Evolutionary conservation across 2,329 filamentous ascomycete genomes (phyloP), one percentile per base, ranked within the genome.

Genomic region (Trichoderma koningiopsis): DNA sequence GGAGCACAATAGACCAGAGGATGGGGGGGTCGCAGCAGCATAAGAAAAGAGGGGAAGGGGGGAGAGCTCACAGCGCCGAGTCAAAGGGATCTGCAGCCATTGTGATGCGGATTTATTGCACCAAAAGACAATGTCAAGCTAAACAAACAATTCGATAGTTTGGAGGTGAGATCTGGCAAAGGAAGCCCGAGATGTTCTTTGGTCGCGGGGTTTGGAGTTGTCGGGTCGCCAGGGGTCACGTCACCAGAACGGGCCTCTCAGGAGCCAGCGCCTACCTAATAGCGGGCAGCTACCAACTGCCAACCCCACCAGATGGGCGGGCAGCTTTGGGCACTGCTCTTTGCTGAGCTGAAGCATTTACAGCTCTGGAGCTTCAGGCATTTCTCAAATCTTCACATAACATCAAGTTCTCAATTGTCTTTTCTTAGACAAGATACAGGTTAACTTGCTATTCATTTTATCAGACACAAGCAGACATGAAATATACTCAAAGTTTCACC

Each of bases 41-140:
- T 57, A 11, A 37, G 24, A 60, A 24, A 49, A 22, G 47, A 49
- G 57, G 57, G 53, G 71, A n/a, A 33, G 58, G 35, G 47, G 49
- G 13, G 47, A 47, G 52, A 63, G 60, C 89, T 80, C 85, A 93
- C 91, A 93, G 88, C 68, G 91, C 91, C 77, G 90, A 92, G 80
- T 94, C 91, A 77, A 91, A 92, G 8, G 89, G 89, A 75, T 92
- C 90, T 75, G 84, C 84, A 76, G 84, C 80, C 56, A 60, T 70
- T 68, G 16, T 24, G 16, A 47, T 55, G 59, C 22, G 10, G 8
- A 5, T 55, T 27, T 19, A 27, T 59, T 62, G 67, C 58, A 5
- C 29, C 10, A 24, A 7, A 19, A 43, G n/a, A 52, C 58, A 37
- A 37, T 14, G 16, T 37, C 47, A n/a, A 43, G 29, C n/a, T 47